Base-by-base conservation (phyloP, 495 filamentous ascomycete species). In the Aspergillus mulundensis region DNA sequence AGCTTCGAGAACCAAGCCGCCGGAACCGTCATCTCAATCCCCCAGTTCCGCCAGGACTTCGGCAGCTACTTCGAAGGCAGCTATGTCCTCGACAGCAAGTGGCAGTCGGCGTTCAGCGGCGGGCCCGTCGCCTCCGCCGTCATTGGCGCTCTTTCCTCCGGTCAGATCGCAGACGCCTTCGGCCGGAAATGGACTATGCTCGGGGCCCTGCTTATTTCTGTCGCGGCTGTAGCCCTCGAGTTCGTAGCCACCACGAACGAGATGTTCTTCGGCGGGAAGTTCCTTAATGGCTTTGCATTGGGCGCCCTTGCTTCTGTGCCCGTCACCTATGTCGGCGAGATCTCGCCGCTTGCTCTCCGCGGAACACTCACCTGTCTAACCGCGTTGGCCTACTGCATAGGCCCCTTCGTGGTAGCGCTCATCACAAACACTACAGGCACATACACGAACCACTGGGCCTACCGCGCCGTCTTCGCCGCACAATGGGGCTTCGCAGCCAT, bases 221-320 rank as follows among this genome's bases (percentile, higher is more conserved):
- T 55, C 7, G 53, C 44, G 7, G 53, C 43, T 5, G 36, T 55
- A 0, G 39, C 43, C n/a, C 38, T 55, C 8, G 53, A 55, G 34
- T 25, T 41, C 30, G 44, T 41, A 6, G 43, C 44, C 20, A 55
- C 44, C 10, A 41, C 43, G 8, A 47, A 47, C 32, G 32, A 40
- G 53, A 24, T 55, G 53, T 55, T 55, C 36, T 55, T 55, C 36
- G 53, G 53, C 19, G 53, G 53, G 12, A 55, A 55, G 30, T 48
- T 55, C 43, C 43, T 55, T 19, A 55, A 55, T 16, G 53, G 53
- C 20, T 55, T 55, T 23, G 53, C 44, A 10, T 14, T 49, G 0
- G 53, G 53, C 16, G 53, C 34, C 7, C 20, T 55, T 5, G 43
- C 44, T 7, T 48, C 53, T 7, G 34, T 55, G 7, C 43, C 43